Percentiles rank a stretch among this genome's conserved stretches.
phyloP scores from a whole-genome alignment of 768 basidiomycete genomes.

The Russula abietina region DNA sequence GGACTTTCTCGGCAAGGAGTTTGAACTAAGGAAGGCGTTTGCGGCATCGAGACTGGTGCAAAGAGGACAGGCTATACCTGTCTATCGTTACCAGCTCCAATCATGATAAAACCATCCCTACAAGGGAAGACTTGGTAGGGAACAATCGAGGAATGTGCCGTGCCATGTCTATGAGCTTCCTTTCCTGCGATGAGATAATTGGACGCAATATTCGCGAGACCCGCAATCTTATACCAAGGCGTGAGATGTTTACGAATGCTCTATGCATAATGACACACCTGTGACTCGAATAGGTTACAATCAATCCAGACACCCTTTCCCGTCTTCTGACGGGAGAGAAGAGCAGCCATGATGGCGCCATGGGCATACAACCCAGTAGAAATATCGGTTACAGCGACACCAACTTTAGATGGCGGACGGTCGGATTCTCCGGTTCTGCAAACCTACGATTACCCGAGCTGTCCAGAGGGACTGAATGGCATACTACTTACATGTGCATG shows the following conservation, averaged over 20 bases:
- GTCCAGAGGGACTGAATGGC: slow-evolving; percentile 14
- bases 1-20: slow-evolving; percentile 55
- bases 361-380: slow-evolving; percentile 87
- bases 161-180: slow-evolving; percentile 84
- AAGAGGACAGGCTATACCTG: slow-evolving; percentile 44
- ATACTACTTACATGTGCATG: slow-evolving; percentile 75
- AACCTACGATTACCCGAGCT: slow-evolving; percentile 17
- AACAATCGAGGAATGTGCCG: slow-evolving; percentile 89
- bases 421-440: slow-evolving; percentile 81
- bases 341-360: slow-evolving; percentile 86
- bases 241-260: neutral
- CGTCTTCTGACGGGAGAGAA: slow-evolving; percentile 75
- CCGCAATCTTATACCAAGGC: slow-evolving; percentile 59
- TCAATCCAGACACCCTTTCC: slow-evolving; percentile 90
- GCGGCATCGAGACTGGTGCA: neutral
- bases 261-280: slow-evolving; percentile 42
- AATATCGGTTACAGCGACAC: slow-evolving; percentile 88
- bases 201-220: slow-evolving; percentile 86
- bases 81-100: slow-evolving; percentile 86
- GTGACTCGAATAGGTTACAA: slow-evolving; percentile 87
- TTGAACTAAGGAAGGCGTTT: slow-evolving; percentile 48
- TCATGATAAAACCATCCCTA: slow-evolving; percentile 84
- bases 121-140: slow-evolving; percentile 91
- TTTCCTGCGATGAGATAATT: slow-evolving; percentile 85
- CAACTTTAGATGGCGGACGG: slow-evolving; percentile 87